Base-by-base conservation (phyloP, 805 yeast species). In the Huiozyma naganishii region DNA sequence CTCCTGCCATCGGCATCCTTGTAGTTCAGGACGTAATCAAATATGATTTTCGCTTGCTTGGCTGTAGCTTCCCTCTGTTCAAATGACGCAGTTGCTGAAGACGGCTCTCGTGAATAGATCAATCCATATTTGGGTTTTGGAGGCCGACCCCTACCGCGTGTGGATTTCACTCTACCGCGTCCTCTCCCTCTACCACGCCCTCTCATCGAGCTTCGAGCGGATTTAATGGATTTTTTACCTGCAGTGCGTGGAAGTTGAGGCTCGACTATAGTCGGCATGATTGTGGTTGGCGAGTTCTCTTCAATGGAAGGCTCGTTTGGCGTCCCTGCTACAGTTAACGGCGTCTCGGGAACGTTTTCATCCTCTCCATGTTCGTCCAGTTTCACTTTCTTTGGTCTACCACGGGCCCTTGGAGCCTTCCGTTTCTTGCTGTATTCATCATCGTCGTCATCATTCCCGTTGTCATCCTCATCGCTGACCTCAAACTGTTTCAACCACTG, bases 381-480 rank as follows among this genome's bases (percentile, higher is more conserved):
- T 47, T 51, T 57, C 7, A 42, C 36, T 37, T 48, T 53, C 41
- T 53, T 55, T 5, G 46, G 43, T 40, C 49, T 46, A 29, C 49
- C 55, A 28, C 52, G 51, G 5, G 52, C 45, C 36, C 50, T 45
- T 23, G 56, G 52, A 13, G 53, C 48, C 40, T 50, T 54, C n/a
- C 59, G 52, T 38, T 48, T 52, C 41, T 41, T 54, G 6, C 37
- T 41, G 5, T 30, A 40, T 6, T 49, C 47, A 29, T 44, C 45
- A 32, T 36, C 46, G 6, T 39, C 43, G 10, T 43, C 45, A 7
- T 28, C 43, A 27, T 37, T 12, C 11, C 43, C 76, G 1, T 75
- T 48, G 49, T 75, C 83, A 45, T 82, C 92, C 45, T 77, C 77
- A 59, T 83, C 92, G 71, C 83, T 75, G 1, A 86, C 86, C 60